phyloP scores from a whole-genome alignment of 129 eudicot genomes.

The Apium graveolens region DNA sequence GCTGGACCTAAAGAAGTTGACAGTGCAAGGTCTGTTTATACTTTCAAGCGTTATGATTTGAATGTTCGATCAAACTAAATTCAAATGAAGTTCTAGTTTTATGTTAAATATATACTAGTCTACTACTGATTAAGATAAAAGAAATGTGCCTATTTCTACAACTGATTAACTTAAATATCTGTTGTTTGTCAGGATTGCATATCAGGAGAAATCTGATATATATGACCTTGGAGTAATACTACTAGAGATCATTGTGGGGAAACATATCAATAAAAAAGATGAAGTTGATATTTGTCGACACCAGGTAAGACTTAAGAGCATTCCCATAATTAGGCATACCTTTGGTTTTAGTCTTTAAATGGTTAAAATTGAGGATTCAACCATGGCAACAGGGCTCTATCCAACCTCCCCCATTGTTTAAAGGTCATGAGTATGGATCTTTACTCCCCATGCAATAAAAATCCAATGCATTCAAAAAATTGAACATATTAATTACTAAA shows the following conservation, averaged over 20 bases:
- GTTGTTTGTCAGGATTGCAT: slow-evolving; percentile 27
- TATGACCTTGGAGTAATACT: slow-evolving; percentile 78
- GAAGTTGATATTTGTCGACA: slow-evolving; percentile 44
- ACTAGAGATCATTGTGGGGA: slow-evolving; percentile 60
- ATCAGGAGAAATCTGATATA: slow-evolving; percentile 55
- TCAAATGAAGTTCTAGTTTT: background rate
- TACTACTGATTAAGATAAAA: background rate
- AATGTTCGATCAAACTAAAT: background rate
- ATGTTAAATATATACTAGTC: background rate
- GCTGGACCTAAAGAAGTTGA: slow-evolving; percentile 42
- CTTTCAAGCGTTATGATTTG: background rate
- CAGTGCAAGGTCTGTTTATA: slow-evolving; percentile 31
- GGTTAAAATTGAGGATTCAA: background rate
- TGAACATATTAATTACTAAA: background rate
- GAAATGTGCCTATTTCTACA: background rate
- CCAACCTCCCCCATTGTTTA: background rate
- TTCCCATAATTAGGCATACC: background rate
- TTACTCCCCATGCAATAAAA: background rate
- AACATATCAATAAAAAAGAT: slow-evolving; percentile 30
- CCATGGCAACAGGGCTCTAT: background rate
- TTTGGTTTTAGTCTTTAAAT: background rate
- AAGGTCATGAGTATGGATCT: background rate
- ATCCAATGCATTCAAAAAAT: background rate
- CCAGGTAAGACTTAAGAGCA: slow-evolving; percentile 31
- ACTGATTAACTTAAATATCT: background rate